These are phyloP conservation scores for Fusarium compactum DNA, from an alignment of 2,329 filamentous ascomycete genomes.

Conservation along the genomic window DNA sequence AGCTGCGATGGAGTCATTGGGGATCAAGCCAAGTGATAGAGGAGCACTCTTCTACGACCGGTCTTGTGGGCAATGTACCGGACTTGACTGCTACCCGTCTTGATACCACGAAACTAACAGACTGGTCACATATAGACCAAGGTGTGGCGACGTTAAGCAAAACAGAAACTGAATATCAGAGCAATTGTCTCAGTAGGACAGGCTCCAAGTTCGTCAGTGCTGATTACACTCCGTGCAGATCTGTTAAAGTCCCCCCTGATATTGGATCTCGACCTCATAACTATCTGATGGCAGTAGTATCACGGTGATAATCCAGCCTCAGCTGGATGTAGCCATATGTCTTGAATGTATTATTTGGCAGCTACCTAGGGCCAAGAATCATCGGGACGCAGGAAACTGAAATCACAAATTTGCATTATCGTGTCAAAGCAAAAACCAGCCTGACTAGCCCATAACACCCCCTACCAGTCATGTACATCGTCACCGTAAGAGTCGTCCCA, in stretches of 20 bases:
- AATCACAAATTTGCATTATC: slow-evolving; percentile 38
- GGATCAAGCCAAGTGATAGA: neutral
- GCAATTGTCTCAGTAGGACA: neutral
- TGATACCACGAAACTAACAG: neutral
- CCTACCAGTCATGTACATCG: slow-evolving; percentile 24
- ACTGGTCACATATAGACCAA: neutral
- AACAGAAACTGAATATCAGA: neutral
- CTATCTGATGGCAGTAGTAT: neutral
- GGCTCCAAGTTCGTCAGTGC: neutral
- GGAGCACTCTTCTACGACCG: slow-evolving; percentile 1
- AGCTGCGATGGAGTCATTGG: neutral
- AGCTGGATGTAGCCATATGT: neutral
- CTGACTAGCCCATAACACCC: slow-evolving; percentile 21
- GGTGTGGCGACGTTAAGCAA: neutral
- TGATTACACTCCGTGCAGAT: neutral
- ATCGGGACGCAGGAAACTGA: slow-evolving; percentile 5
- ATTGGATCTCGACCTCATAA: neutral
- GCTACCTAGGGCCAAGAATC: neutral
- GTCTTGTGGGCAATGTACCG: slow-evolving; percentile 10
- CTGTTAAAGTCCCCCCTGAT: neutral
- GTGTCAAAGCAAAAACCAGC: slow-evolving; percentile 40
- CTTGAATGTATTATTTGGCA: neutral
- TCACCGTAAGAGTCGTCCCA: slow-evolving; percentile 26
- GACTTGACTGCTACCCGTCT: neutral
- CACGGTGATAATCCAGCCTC: neutral